phyloP scores from a whole-genome alignment of 495 filamentous ascomycete species.

The Annulohypoxylon moriforme region DNA sequence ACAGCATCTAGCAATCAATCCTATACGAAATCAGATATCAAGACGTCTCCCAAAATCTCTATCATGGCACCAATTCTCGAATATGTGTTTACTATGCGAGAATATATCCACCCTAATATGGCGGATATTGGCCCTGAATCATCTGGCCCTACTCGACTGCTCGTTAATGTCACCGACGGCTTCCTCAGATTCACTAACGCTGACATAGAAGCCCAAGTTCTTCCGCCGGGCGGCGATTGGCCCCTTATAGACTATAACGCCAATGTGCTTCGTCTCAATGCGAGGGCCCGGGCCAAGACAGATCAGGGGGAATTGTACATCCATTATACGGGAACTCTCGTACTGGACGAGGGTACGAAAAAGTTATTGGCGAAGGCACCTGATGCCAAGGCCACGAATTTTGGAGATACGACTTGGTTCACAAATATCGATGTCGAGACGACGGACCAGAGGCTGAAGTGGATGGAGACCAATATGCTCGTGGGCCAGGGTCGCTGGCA shows the following conservation, averaged over 20 bases:
- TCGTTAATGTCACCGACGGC: neutral
- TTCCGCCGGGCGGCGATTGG: neutral
- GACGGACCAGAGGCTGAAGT: neutral
- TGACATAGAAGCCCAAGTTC: neutral
- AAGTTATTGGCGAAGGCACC: neutral
- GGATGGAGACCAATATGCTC: neutral
- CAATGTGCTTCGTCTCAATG: neutral
- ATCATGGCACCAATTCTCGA: slow-evolving; percentile 1
- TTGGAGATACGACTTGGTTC: neutral
- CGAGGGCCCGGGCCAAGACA: neutral
- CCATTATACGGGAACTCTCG: neutral
- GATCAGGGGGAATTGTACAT: neutral
- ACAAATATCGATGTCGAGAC: neutral
- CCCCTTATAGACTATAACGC: neutral
- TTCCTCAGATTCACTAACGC: neutral
- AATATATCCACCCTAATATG: neutral
- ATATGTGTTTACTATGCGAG: neutral
- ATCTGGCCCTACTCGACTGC: neutral
- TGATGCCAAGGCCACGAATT: neutral
- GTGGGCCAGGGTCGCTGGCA: neutral
- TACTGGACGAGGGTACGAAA: neutral
- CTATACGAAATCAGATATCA: neutral
- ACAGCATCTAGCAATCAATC: neutral
- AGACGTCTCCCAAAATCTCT: neutral
- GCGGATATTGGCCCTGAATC: neutral